Evolutionary conservation across 768 basidiomycete species (phyloP).

Genomic region (Rhizopogon rudus): DNA sequence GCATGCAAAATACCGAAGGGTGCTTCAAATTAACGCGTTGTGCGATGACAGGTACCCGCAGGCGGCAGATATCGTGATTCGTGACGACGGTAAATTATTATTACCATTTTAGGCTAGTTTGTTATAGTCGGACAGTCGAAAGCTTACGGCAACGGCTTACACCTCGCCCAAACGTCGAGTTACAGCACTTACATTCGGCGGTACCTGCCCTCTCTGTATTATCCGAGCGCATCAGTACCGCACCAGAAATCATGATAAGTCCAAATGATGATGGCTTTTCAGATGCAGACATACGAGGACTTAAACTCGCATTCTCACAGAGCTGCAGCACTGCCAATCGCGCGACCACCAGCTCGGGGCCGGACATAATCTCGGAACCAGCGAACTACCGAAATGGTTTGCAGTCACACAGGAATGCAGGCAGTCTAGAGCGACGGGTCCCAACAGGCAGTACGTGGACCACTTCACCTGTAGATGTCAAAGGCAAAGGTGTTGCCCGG

Average conservation of each 20-base stretch:
- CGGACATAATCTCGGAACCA: neutral
- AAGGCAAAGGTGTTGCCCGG: slow-evolving; percentile 18
- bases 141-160: no score
- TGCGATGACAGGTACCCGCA: no score
- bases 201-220: neutral
- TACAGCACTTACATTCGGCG: no score
- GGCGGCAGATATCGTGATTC: no score
- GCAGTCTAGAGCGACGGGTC: neutral
- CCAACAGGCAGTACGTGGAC: neutral
- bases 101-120: neutral
- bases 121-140: no score
- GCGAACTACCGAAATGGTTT: neutral
- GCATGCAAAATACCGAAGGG: no score
- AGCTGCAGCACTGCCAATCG: neutral
- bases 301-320: neutral
- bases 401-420: neutral
- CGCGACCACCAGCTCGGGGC: neutral
- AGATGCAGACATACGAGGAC: slow-evolving; percentile 19
- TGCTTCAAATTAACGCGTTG: no score
- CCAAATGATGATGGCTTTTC: slow-evolving; percentile 25
- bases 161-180: no score
- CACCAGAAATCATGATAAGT: slow-evolving; percentile 20
- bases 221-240: neutral
- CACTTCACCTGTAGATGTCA: neutral
- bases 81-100: neutral